Base-by-base conservation (phyloP, 2,329 filamentous ascomycete genomes). In the Cladophialophora immunda region DNA sequence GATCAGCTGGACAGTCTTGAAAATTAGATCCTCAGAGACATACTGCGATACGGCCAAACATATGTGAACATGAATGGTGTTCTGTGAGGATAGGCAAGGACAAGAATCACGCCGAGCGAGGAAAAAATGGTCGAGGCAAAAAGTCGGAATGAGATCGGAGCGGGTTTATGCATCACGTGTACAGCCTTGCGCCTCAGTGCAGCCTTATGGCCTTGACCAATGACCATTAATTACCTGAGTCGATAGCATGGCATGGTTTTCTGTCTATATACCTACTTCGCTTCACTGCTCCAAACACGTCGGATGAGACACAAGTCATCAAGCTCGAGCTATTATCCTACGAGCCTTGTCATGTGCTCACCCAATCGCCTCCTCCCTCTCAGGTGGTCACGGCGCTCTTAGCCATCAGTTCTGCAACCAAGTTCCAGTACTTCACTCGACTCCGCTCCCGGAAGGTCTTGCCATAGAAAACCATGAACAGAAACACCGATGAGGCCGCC, bases 401-500 rank as follows among this genome's bases (percentile, higher is more conserved):
- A 4, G 60, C 36, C 65, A 67, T 60, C 15, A 61, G 29, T 32
- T 67, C 65, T 4, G 67, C 68, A 1, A 80, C 78, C 17, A 79
- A 72, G 13, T 70, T 70, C 78, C 79, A 80, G 62, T 80, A 80
- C 64, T 73, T 77, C 55, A 75, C 75, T 5, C 75, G 76, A 52
- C 75, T 78, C 6, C 71, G 73, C 25, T 73, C 70, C 5, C 79
- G 73, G 62, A 76, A 78, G 8, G 56, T 68, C 67, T 81, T 81
- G 7, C 79, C 79, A 56, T 66, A 80, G 68, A 75, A 75, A 22
- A 80, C 74, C 78, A 81, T 81, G 9, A 78, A 62, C 15, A 81
- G 68, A 66, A 81, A 81, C 1, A 75, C 74, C 4, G 74, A 80
- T 1, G 77, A 74, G 22, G 75, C 77, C 1, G 75, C 77, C 66